phyloP scores from a whole-genome alignment of 2,329 filamentous ascomycete genomes.

The Colletotrichum higginsianum region DNA sequence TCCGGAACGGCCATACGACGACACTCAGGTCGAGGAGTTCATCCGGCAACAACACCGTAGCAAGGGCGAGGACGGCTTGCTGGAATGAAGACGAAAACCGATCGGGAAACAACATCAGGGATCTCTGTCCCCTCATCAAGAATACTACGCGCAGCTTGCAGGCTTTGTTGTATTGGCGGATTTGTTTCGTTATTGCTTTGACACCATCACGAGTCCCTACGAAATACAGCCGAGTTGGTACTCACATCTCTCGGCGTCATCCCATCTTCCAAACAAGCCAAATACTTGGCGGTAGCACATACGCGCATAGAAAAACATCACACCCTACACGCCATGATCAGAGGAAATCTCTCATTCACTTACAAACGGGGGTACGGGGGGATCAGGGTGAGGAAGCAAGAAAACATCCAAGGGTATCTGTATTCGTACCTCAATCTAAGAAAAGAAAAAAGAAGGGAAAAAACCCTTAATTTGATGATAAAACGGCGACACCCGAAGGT shows the following conservation, averaged over 20 bases:
- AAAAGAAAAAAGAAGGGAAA: too few species aligned
- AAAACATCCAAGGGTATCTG: slow-evolving; percentile 1
- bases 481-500: slow-evolving; percentile 19
- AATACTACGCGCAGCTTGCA: not conserved
- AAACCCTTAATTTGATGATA: slow-evolving; percentile 12
- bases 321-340: slow-evolving; percentile 2
- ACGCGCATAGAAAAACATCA: not conserved
- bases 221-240: slow-evolving; percentile 1
- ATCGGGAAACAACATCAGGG: not conserved
- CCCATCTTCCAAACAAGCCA: slow-evolving; percentile 19
- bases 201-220: not conserved
- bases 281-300: slow-evolving; percentile 20
- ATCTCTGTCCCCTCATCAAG: too few species aligned
- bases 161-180: not conserved
- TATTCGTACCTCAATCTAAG: slow-evolving; percentile 35
- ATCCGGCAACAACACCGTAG: slow-evolving; percentile 68
- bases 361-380: not conserved
- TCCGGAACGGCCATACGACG: slow-evolving; percentile 62
- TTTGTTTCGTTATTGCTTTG: not conserved
- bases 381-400: not conserved
- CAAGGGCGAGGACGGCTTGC: slow-evolving; percentile 52
- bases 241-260: slow-evolving; percentile 19
- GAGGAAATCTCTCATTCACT: not conserved
- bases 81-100: slow-evolving; percentile 39
- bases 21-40: slow-evolving; percentile 67